Percentiles rank a stretch among this genome's conserved stretches.
These are phyloP conservation scores for Oryza punctata DNA, from an alignment of 176 grass and related monocot genomes.

Conservation along the genomic window DNA sequence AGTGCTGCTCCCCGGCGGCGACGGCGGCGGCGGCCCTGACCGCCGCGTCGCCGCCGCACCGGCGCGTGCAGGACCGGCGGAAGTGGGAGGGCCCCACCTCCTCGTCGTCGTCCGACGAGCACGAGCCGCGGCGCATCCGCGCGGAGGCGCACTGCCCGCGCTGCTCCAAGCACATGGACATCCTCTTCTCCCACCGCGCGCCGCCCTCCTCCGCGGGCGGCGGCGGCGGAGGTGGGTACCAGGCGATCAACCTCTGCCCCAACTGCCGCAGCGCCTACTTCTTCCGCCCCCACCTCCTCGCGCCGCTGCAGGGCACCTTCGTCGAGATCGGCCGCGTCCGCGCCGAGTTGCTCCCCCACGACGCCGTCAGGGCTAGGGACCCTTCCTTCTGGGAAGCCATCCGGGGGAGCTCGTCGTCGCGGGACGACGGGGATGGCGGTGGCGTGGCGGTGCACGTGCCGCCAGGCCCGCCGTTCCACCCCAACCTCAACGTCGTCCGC, in stretches of 20 bases:
- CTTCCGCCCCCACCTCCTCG: conserved; percentile 76
- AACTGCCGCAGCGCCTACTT: conserved; percentile 95
- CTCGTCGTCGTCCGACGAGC: conserved; percentile 63
- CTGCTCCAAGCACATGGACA: conserved; percentile 92
- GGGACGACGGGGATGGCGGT: conserved; percentile 67
- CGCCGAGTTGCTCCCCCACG: conserved; percentile 28
- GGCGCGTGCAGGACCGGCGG: conserved; percentile 57
- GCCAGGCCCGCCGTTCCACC: conserved; percentile 79
- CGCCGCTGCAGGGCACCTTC: conserved; percentile 90
- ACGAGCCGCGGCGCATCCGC: conserved; percentile 76
- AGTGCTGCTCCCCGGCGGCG: conserved; percentile 18
- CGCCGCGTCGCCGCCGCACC: conserved; percentile 32
- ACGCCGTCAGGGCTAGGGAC: conserved; percentile 41
- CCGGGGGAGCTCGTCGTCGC: conserved; percentile 47
- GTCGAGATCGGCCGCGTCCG: conserved; percentile 94
- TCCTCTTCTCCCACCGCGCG: conserved; percentile 81
- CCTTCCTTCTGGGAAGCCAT: conserved; percentile 58
- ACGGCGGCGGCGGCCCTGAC: conserved; percentile 24
- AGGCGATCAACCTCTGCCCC: conserved; percentile 93
- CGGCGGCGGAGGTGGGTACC: conserved; percentile 60
- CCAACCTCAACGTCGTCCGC: conserved; percentile 87
- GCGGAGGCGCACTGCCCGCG: conserved; percentile 98
- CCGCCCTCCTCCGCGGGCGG: conserved; percentile 27
- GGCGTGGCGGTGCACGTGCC: conserved; percentile 81
- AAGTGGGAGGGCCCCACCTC: conserved; percentile 66